phyloP scores from a whole-genome alignment of 2,329 filamentous ascomycete genomes.

The Colletotrichum sansevieriae region DNA sequence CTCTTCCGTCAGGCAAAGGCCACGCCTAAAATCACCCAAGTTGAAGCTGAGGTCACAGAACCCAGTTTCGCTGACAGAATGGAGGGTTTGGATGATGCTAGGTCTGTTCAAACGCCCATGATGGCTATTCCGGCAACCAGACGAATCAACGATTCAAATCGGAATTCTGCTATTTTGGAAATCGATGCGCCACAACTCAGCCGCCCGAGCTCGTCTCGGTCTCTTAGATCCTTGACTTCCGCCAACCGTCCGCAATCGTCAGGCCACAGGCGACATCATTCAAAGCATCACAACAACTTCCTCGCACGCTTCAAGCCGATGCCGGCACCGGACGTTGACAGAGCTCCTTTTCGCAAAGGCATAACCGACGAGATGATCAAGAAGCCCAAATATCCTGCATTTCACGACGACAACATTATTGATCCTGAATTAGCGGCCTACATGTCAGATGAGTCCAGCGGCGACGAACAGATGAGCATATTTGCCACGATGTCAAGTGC shows the following conservation, averaged over 20 bases:
- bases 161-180: slow-evolving; percentile 90
- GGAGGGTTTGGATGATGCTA: slow-evolving; percentile 60
- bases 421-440: slow-evolving; percentile 96
- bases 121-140: slow-evolving; percentile 78
- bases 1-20: slow-evolving; percentile 70
- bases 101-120: slow-evolving; percentile 75
- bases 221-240: slow-evolving; percentile 79
- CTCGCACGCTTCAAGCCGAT: slow-evolving; percentile 80
- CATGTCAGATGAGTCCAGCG: slow-evolving; percentile 95
- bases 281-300: slow-evolving; percentile 78
- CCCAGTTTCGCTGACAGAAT: slow-evolving; percentile 56
- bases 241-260: slow-evolving; percentile 79
- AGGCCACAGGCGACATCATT: slow-evolving; percentile 86
- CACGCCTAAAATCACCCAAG: slow-evolving; percentile 50
- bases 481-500: slow-evolving; percentile 80
- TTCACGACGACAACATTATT: slow-evolving; percentile 98
- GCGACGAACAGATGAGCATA: slow-evolving; percentile 90
- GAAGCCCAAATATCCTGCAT: slow-evolving; percentile 83
- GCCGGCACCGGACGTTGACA: slow-evolving; percentile 74
- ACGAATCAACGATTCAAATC: slow-evolving; percentile 80
- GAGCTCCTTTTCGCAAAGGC: slow-evolving; percentile 87
- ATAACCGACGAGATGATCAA: slow-evolving; percentile 74
- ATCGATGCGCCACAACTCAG: slow-evolving; percentile 87
- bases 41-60: slow-evolving; percentile 56
- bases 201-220: slow-evolving; percentile 93